A percentile compares a stretch with the other conserved stretches of the same genome.
Evolutionary conservation across 345 rosid species (phyloP).

Genomic region (Cochlearia excelsa): DNA sequence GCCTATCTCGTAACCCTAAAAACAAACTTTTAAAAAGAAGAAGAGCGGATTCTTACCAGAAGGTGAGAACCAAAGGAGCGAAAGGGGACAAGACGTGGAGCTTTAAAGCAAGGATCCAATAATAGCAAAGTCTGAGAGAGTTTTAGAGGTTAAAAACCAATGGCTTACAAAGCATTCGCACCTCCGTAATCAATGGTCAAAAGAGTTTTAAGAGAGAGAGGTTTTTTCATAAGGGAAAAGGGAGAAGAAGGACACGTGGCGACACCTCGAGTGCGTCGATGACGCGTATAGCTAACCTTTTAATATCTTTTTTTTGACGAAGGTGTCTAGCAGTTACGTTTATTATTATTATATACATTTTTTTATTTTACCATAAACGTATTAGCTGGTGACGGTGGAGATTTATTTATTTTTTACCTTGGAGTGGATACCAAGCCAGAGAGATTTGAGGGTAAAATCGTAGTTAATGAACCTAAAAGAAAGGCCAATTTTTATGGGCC

Average conservation of each 20-base stretch:
- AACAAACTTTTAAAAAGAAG: too few relatives aligned
- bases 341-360: background rate
- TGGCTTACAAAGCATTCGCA: constrained; percentile 22
- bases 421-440: constrained; percentile 29
- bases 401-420: background rate
- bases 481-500: constrained; percentile 1
- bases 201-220: background rate
- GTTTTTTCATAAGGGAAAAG: constrained; percentile 11
- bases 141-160: constrained; percentile 13
- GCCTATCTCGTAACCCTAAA: too few relatives aligned
- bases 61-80: constrained; percentile 33
- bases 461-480: background rate
- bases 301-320: background rate
- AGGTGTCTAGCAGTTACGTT: background rate
- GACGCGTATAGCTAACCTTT: constrained; percentile 24
- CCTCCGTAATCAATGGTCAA: constrained; percentile 30
- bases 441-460: background rate
- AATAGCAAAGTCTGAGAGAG: constrained; percentile 12
- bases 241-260: constrained; percentile 32
- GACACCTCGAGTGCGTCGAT: background rate
- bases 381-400: constrained; percentile 2
- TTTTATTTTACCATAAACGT: background rate
- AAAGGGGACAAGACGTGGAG: constrained; percentile 20
- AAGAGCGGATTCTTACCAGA: constrained; percentile 41
- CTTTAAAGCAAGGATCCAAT: constrained; percentile 29